phyloP scores from a whole-genome alignment of 768 basidiomycete species.

The Udeniomyces megalosporus region DNA sequence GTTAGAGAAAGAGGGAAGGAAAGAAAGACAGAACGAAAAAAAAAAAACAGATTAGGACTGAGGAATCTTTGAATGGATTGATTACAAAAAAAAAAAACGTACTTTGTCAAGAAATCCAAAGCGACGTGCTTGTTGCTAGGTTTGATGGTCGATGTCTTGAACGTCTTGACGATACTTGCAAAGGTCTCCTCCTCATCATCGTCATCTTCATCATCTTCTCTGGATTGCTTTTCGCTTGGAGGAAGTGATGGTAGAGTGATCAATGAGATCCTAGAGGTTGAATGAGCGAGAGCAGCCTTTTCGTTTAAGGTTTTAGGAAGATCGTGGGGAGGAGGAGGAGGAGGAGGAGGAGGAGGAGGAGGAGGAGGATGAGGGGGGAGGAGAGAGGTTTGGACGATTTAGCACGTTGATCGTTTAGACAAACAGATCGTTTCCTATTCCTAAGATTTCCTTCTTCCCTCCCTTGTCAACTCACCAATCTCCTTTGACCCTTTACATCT shows the following conservation, averaged over 20 bases:
- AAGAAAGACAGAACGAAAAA: not conserved
- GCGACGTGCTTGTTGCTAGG: not conserved
- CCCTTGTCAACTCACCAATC: not conserved
- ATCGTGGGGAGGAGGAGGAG: not conserved
- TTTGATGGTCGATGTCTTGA: conserved; percentile 2
- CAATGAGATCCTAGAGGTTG: not conserved
- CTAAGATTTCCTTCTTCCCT: not conserved
- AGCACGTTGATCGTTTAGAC: not conserved
- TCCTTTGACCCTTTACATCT: not conserved
- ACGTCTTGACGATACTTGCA: not conserved
- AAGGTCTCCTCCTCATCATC: not conserved
- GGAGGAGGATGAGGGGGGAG: not conserved
- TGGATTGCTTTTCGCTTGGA: not conserved
- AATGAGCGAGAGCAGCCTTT: not conserved
- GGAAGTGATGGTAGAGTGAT: not conserved
- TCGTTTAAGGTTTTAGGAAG: not conserved
- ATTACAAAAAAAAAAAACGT: not conserved
- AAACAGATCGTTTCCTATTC: not conserved
- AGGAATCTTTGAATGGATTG: not conserved
- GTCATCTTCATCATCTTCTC: not conserved
- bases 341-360: not conserved
- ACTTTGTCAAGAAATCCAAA: not conserved
- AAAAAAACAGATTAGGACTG: not conserved
- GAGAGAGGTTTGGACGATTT: not conserved
- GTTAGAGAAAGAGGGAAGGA: not conserved